Conservation (phyloP, 2,329 filamentous ascomycete genomes). For the Talaromyces albobiverticillius region DNA sequence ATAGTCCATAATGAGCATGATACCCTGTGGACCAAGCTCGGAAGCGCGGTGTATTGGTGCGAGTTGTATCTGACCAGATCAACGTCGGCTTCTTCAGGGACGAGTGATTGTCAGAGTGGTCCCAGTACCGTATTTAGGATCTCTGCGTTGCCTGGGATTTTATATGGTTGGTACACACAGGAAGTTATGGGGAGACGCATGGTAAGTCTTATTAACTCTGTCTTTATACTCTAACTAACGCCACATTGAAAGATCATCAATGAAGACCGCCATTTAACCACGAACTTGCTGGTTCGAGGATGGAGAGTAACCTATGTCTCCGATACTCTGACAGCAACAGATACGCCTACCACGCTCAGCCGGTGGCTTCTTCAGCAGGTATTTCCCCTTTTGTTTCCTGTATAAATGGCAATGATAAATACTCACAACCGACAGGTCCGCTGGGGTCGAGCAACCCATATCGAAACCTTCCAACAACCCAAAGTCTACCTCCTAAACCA, state of each 20-base stretch:
- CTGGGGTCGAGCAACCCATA: constrained; percentile 35
- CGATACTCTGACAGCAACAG: constrained; percentile 33
- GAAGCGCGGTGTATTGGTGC: constrained; percentile 33
- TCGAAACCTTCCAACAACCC: constrained; percentile 35
- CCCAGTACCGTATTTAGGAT: constrained; percentile 36
- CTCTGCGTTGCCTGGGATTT: constrained; percentile 26
- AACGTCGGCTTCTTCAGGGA: constrained; percentile 26
- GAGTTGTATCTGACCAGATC: constrained; percentile 34
- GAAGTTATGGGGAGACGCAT: constrained; percentile 33
- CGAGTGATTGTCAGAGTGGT: constrained; percentile 37
- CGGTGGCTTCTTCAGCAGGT: constrained; percentile 32
- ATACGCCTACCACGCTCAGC: constrained; percentile 33
- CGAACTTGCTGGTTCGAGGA: constrained; percentile 31
- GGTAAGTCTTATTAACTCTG: constrained; percentile 14
- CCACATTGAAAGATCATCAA: constrained; percentile 28
- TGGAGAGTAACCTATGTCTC: constrained; percentile 35
- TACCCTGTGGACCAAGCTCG: constrained; percentile 27
- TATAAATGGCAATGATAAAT: no score
- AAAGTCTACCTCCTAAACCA: constrained; percentile 32
- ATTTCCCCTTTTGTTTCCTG: neutral
- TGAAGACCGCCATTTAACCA: constrained; percentile 39
- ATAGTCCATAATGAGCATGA: constrained; percentile 34
- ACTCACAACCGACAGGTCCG: constrained; percentile 27
- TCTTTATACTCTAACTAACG: no score
- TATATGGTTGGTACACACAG: constrained; percentile 38